Conservation (phyloP, 306 rosid genomes). For the Quillaja saponaria region DNA sequence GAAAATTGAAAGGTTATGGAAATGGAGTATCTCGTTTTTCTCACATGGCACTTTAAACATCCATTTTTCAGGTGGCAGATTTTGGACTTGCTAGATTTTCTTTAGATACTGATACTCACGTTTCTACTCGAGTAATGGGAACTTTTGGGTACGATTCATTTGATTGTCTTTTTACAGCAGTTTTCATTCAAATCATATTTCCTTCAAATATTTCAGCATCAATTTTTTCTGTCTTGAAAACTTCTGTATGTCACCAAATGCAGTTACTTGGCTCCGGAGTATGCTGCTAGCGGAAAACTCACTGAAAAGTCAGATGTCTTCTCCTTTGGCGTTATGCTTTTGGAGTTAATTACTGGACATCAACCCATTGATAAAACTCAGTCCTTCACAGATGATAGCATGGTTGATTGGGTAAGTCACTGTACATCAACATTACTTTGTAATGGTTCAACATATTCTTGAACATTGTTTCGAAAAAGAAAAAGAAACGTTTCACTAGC, state of each 20-base stretch:
- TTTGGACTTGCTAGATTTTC: slow-evolving; percentile 66
- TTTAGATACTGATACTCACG: slow-evolving; percentile 57
- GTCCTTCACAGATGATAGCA: slow-evolving; percentile 53
- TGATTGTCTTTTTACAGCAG: neutral
- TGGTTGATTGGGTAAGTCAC: slow-evolving; percentile 72
- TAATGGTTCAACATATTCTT: too few relatives aligned
- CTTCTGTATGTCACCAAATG: neutral
- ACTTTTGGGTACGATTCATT: slow-evolving; percentile 56
- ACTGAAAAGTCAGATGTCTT: slow-evolving; percentile 70
- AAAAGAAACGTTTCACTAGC: too few relatives aligned
- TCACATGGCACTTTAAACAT: too few relatives aligned
- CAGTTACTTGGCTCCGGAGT: slow-evolving; percentile 74
- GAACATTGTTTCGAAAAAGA: too few relatives aligned
- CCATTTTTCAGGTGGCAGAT: slow-evolving; percentile 55
- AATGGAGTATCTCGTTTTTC: neutral
- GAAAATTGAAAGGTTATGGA: neutral
- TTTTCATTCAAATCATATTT: neutral
- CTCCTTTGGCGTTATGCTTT: slow-evolving; percentile 67
- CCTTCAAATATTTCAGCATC: too few relatives aligned
- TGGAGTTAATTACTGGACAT: slow-evolving; percentile 67
- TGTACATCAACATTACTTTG: too few relatives aligned
- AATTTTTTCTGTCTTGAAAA: too few relatives aligned
- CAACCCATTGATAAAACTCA: slow-evolving; percentile 49
- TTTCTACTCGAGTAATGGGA: slow-evolving; percentile 74
- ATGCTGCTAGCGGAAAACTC: slow-evolving; percentile 69